These are phyloP conservation scores for Tetracladium maxilliforme DNA, from an alignment of 2,329 filamentous ascomycete genomes.

Conservation along the genomic window DNA sequence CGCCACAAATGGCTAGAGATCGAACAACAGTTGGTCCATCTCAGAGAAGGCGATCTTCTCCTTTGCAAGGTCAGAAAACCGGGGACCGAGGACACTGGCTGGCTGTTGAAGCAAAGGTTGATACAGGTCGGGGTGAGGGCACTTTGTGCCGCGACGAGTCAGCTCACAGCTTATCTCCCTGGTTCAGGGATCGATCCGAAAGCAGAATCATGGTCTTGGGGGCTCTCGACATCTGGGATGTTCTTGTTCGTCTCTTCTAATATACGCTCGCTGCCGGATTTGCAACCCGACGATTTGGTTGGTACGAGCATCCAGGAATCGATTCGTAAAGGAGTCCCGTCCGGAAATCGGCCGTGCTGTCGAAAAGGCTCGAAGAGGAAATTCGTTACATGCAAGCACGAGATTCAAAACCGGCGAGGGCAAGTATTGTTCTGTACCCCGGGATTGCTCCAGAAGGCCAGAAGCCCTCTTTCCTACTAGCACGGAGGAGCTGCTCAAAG, in stretches of 20 bases:
- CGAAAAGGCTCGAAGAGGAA: constrained; percentile 66
- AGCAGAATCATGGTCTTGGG: too few species aligned
- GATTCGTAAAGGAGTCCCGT: constrained; percentile 72
- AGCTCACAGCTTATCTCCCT: too few species aligned
- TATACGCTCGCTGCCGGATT: constrained; percentile 66
- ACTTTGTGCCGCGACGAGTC: too few species aligned
- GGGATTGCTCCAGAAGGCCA: constrained; percentile 64
- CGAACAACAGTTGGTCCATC: too few species aligned
- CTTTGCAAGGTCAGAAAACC: too few species aligned
- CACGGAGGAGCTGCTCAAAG: constrained; percentile 73
- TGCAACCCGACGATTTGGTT: constrained; percentile 65
- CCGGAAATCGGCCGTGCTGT: constrained; percentile 66
- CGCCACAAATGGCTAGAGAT: too few species aligned
- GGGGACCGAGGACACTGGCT: too few species aligned
- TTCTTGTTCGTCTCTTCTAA: constrained; percentile 83
- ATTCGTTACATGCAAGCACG: constrained; percentile 68
- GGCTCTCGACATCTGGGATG: constrained; percentile 82
- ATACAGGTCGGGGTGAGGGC: too few species aligned
- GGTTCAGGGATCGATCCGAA: too few species aligned
- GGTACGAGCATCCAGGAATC: constrained; percentile 81
- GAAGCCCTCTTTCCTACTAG: constrained; percentile 79
- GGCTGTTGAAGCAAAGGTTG: too few species aligned
- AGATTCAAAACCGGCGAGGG: constrained; percentile 77
- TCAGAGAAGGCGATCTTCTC: too few species aligned
- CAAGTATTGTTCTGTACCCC: constrained; percentile 73